Evolutionary conservation across 306 rosid species (phyloP).

Genomic region (Cucumis hystrix): DNA sequence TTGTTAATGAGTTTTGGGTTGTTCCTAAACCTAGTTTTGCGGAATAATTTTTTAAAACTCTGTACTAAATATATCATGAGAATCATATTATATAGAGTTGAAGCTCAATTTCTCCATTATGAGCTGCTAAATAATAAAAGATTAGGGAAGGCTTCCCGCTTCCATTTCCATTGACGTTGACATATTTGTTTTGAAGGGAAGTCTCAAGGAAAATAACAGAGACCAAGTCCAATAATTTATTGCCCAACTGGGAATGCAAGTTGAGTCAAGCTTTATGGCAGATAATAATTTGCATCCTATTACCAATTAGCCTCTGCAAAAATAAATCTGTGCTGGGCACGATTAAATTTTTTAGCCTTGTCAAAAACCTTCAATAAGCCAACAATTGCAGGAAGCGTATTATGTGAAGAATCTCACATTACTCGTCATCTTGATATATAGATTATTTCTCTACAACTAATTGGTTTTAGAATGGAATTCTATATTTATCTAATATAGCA

Average conservation of each 20-base stretch:
- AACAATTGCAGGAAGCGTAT: too few relatives aligned
- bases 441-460: too few relatives aligned
- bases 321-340: too few relatives aligned
- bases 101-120: background rate
- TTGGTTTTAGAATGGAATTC: too few relatives aligned
- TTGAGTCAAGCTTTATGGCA: background rate
- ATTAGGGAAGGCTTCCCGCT: background rate
- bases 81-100: background rate
- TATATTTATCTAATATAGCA: too few relatives aligned
- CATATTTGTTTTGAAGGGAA: background rate
- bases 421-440: too few relatives aligned
- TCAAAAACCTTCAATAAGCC: background rate
- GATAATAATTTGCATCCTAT: background rate
- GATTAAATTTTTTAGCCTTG: background rate
- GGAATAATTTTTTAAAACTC: background rate
- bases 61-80: background rate
- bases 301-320: background rate
- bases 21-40: background rate
- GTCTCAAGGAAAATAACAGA: background rate
- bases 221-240: background rate
- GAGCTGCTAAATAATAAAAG: background rate
- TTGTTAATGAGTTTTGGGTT: background rate
- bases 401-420: too few relatives aligned
- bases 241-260: background rate
- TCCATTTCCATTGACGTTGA: background rate